These are phyloP conservation scores for Hansenula lynferdii DNA, from an alignment of 1,139 yeast genomes.

Conservation along the genomic window DNA sequence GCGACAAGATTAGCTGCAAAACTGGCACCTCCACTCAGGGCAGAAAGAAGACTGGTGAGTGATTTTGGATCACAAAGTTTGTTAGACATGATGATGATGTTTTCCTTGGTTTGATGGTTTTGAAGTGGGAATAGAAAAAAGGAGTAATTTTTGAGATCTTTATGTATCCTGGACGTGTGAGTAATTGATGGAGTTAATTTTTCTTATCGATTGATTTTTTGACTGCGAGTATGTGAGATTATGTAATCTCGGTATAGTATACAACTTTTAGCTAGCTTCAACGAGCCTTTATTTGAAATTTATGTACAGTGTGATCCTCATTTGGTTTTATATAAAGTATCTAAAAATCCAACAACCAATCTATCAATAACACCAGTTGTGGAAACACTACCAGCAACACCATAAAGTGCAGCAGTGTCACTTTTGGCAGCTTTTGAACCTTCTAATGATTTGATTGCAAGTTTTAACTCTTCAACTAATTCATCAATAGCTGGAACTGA, in stretches of 20 bases:
- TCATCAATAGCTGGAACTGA: constrained; percentile 61
- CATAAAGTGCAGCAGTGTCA: constrained; percentile 85
- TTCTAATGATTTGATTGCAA: constrained; percentile 39
- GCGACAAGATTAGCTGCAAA: constrained; percentile 77
- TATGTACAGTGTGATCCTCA: neutral
- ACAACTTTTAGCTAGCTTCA: no score
- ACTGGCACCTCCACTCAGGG: constrained; percentile 43
- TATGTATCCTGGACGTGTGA: neutral
- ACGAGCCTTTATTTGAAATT: no score
- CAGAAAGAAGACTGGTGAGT: constrained; percentile 21
- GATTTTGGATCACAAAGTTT: constrained; percentile 10
- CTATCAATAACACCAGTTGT: constrained; percentile 85
- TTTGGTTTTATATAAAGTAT: constrained; percentile 56
- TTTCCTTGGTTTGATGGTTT: neutral
- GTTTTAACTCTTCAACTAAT: constrained; percentile 51
- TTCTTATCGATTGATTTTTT: no score
- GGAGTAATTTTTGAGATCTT: neutral
- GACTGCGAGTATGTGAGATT: no score
- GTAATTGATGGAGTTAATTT: neutral
- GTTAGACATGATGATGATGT: neutral
- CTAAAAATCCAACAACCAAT: constrained; percentile 74
- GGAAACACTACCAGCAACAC: constrained; percentile 87
- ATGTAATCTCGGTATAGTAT: no score
- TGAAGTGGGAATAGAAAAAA: neutral
- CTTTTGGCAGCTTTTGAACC: constrained; percentile 25